Evolutionary conservation across 495 filamentous ascomycete genomes (phyloP).

Genomic region (Rusavskia elegans): DNA sequence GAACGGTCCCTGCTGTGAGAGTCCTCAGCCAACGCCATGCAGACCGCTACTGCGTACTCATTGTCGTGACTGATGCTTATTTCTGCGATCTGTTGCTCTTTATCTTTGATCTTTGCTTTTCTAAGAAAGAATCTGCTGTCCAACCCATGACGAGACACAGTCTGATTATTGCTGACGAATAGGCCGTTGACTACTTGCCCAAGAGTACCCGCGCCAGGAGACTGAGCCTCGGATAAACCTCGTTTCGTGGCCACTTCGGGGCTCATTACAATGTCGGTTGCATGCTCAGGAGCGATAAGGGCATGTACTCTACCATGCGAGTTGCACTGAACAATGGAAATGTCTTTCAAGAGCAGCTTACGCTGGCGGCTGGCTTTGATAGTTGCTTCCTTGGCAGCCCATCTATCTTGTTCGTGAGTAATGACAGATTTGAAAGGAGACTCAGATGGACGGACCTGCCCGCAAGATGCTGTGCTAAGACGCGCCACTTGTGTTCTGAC

Average conservation of each 20-base stretch:
- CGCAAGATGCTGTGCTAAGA: constrained; percentile 25
- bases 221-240: background rate
- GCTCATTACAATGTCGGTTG: background rate
- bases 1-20: background rate
- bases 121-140: background rate
- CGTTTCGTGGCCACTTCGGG: background rate
- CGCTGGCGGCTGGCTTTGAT: constrained; percentile 39
- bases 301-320: constrained; percentile 1
- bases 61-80: constrained; percentile 40
- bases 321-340: constrained; percentile 20
- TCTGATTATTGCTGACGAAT: background rate
- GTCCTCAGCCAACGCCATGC: constrained; percentile 12
- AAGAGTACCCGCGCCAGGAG: background rate
- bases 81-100: constrained; percentile 9
- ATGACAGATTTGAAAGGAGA: background rate
- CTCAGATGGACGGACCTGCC: constrained; percentile 26
- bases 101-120: constrained; percentile 2
- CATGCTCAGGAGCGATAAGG: constrained; percentile 4
- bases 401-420: constrained; percentile 18
- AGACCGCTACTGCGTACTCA: constrained; percentile 38
- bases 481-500: constrained; percentile 3
- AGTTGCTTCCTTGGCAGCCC: constrained; percentile 50
- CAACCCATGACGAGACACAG: background rate
- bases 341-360: constrained; percentile 27
- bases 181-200: background rate